phyloP scores from a whole-genome alignment of 331 rosid genomes.

The Acacia concinna region DNA sequence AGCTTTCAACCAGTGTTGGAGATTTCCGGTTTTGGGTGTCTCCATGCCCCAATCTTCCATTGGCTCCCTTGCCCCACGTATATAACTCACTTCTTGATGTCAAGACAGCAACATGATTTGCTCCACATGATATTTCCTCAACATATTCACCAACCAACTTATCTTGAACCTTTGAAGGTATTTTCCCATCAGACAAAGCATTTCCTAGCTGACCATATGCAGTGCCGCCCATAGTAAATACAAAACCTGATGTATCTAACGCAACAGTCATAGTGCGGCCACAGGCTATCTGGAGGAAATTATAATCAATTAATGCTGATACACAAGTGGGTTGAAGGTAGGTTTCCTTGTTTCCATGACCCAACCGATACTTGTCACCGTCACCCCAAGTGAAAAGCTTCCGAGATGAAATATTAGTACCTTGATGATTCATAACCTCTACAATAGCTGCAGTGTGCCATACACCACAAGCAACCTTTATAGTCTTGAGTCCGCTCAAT shows the following conservation, averaged over 20 bases:
- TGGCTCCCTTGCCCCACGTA: conserved; percentile 90
- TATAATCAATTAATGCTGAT: conserved; percentile 74
- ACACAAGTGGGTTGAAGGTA: conserved; percentile 81
- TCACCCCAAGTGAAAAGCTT: conserved; percentile 97
- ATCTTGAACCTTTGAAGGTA: conserved; percentile 79
- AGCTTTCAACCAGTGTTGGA: conserved; percentile 74
- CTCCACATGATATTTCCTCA: conserved; percentile 83
- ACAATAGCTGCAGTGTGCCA: conserved; percentile 97
- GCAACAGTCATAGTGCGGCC: conserved; percentile 82
- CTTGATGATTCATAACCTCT: conserved; percentile 64
- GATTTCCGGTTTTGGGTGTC: conserved; percentile 63
- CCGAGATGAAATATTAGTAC: conserved; percentile 52
- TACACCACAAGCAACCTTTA: conserved; percentile 89
- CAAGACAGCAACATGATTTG: conserved; percentile 69
- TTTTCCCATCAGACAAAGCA: conserved; percentile 61
- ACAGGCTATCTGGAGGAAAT: conserved; percentile 79
- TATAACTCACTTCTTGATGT: conserved; percentile 77
- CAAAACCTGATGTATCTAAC: conserved; percentile 88
- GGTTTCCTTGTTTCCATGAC: conserved; percentile 80
- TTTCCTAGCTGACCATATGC: conserved; percentile 83
- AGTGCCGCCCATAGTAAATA: conserved; percentile 79
- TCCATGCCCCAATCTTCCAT: conserved; percentile 92
- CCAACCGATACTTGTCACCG: conserved; percentile 81
- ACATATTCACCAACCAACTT: conserved; percentile 83
- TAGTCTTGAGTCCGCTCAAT: conserved; percentile 67